Evolutionary conservation across 2,329 filamentous ascomycete genomes (phyloP), one percentile per base, ranked within the genome.

Genomic region (Pyrenophora seminiperda): DNA sequence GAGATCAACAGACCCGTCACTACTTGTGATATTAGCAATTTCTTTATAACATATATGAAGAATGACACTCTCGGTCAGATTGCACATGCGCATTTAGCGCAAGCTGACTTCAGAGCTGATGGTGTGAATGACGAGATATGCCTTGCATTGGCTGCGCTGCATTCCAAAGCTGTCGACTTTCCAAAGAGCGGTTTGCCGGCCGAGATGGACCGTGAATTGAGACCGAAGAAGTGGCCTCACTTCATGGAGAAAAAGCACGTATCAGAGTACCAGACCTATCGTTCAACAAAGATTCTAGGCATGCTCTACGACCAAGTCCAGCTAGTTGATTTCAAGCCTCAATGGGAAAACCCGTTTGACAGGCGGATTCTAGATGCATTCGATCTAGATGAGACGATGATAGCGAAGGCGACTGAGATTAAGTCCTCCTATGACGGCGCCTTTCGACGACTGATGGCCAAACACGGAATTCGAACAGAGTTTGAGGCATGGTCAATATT

Each of bases 401-500:
- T 95, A 13, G 68, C 79, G 3, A 77, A 78, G 39, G 90, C 87
- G 0, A 77, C 79, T 5, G 75, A 81, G 7, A 75, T 96, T 63
- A 99, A 99, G 72, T 67, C 65, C 0, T 77, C 87, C 22, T 97
- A 97, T 59, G 94, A 99, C 64, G 80, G 81, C 13, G 82, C 85
- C 0, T 81, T 97, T 63, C 83, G 83, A 10, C 83, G 91, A 0
- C 79, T 97, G 47, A 92, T 97, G 85, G 87, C 85, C 1, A 92
- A 96, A 63, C 85, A 91, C 59, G 88, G 88, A 34, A 88, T 97
- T 47, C 75, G 77, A 14, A 96, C 89, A 0, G 94, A 99, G 64
- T 97, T 96, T 59, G 94, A 99, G 72, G 83, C 96, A 9, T 97
- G 88, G 85, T 88, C 91, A 0, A 87, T 90, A 0, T 97, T 97